Evolutionary conservation across 306 rosid species (phyloP).

Genomic region (Dalbergia cultrata): DNA sequence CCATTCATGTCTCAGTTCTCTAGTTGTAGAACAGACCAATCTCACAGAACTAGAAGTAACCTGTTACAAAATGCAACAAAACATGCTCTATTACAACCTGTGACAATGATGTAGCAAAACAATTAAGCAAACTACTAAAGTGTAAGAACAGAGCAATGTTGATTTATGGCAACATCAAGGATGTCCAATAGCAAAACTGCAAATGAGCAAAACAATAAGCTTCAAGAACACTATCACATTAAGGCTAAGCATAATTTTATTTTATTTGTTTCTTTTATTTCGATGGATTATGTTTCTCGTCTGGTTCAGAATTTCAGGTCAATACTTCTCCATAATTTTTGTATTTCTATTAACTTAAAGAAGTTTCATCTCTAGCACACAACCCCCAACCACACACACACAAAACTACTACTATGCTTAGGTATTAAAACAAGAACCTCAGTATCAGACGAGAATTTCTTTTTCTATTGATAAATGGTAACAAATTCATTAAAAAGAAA

Average conservation of each 20-base stretch:
- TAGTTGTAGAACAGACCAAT: slow-evolving; percentile 84
- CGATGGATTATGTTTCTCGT: background rate
- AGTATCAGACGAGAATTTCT: too few relatives aligned
- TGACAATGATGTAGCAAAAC: background rate
- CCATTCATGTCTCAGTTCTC: slow-evolving; percentile 88
- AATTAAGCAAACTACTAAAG: background rate
- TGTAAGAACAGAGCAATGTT: slow-evolving; percentile 9
- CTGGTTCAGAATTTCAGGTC: background rate
- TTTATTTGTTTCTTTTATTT: background rate
- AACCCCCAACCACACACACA: too few relatives aligned
- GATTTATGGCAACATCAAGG: slow-evolving; percentile 1
- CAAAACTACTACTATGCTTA: too few relatives aligned
- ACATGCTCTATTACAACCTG: too few relatives aligned
- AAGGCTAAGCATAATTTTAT: background rate
- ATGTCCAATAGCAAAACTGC: background rate
- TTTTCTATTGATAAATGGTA: too few relatives aligned
- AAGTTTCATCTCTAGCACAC: too few relatives aligned
- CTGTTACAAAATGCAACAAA: slow-evolving; percentile 48
- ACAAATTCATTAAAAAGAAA: too few relatives aligned
- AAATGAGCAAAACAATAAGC: slow-evolving; percentile 15
- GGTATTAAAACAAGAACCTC: too few relatives aligned
- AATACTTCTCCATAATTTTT: background rate
- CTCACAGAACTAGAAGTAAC: slow-evolving; percentile 85
- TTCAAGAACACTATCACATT: slow-evolving; percentile 23
- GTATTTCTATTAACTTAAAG: background rate